Conservation (phyloP, 2,329 filamentous ascomycete species). For the Neopestalotiopsis sp. region DNA sequence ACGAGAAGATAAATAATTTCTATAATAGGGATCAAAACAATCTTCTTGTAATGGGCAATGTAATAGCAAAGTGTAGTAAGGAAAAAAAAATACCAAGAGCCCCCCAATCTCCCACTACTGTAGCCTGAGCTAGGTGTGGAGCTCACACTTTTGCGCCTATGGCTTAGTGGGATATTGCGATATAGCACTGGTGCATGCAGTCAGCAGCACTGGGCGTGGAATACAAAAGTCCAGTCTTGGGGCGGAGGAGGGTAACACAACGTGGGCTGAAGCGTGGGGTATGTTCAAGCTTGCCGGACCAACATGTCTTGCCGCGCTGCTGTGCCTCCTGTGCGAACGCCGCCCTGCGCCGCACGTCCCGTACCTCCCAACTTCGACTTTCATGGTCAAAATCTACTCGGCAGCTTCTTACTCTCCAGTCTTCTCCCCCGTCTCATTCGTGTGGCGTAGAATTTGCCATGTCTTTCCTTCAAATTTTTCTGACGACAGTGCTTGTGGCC, state of each 20-base stretch:
- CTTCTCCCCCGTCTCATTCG: constrained; percentile 26
- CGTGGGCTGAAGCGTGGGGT: background rate
- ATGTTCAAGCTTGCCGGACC: background rate
- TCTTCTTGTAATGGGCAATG: too few species aligned
- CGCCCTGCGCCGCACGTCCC: constrained; percentile 16
- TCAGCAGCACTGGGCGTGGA: too few species aligned
- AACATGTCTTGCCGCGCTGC: background rate
- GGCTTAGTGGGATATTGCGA: too few species aligned
- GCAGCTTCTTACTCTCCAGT: constrained; percentile 20
- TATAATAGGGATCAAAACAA: too few species aligned
- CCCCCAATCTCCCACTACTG: too few species aligned
- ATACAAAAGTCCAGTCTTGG: background rate
- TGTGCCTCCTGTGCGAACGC: constrained; percentile 1
- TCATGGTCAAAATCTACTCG: constrained; percentile 22
- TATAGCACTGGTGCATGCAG: too few species aligned
- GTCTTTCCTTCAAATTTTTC: constrained; percentile 28
- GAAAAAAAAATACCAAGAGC: too few species aligned
- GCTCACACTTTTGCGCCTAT: too few species aligned
- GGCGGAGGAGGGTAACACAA: background rate
- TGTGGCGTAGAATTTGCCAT: constrained; percentile 27
- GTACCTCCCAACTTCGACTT: constrained; percentile 26
- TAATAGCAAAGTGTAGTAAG: too few species aligned
- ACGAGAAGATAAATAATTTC: too few species aligned
- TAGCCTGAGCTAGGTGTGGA: too few species aligned
- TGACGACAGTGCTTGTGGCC: constrained; percentile 30